These are phyloP conservation scores for Candida frijolesensis DNA, from an alignment of 1,139 yeast species.

Conservation along the genomic window DNA sequence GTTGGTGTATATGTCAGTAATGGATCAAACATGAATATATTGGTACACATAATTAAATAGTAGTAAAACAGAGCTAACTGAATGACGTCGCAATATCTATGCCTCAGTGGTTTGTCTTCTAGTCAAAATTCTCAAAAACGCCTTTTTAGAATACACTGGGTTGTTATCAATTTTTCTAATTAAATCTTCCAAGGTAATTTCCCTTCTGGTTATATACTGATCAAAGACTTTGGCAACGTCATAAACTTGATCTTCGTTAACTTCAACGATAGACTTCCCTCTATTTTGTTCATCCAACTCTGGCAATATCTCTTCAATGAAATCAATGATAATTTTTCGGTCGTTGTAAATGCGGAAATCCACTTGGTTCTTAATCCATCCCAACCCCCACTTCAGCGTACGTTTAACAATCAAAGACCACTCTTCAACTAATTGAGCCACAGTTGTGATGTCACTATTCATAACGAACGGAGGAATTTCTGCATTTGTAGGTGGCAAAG, in stretches of 20 bases:
- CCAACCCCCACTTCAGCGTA: constrained; percentile 14
- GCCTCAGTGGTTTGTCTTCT: constrained; percentile 8
- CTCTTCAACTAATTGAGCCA: constrained; percentile 18
- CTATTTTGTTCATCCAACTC: constrained; percentile 7
- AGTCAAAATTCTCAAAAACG: constrained; percentile 16
- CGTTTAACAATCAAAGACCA: constrained; percentile 16
- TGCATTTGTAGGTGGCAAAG: constrained; percentile 12
- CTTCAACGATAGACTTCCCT: constrained; percentile 6
- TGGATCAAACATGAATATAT: background rate
- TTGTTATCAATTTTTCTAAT: constrained; percentile 14
- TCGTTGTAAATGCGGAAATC: constrained; percentile 14
- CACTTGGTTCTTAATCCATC: constrained; percentile 17
- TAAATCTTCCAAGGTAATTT: constrained; percentile 14
- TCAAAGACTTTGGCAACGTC: constrained; percentile 17
- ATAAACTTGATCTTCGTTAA: constrained; percentile 11
- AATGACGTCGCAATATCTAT: background rate
- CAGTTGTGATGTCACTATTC: constrained; percentile 15
- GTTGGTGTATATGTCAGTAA: background rate
- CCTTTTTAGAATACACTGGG: constrained; percentile 16
- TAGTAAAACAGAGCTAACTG: background rate
- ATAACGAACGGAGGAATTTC: constrained; percentile 15
- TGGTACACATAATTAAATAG: background rate
- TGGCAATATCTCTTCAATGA: constrained; percentile 16
- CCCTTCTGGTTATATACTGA: constrained; percentile 16
- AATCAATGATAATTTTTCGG: constrained; percentile 14